Evolutionary conservation across 106 monocot species (phyloP), one percentile per base, ranked within the genome.

Genomic region (Apostasia ramifera): DNA sequence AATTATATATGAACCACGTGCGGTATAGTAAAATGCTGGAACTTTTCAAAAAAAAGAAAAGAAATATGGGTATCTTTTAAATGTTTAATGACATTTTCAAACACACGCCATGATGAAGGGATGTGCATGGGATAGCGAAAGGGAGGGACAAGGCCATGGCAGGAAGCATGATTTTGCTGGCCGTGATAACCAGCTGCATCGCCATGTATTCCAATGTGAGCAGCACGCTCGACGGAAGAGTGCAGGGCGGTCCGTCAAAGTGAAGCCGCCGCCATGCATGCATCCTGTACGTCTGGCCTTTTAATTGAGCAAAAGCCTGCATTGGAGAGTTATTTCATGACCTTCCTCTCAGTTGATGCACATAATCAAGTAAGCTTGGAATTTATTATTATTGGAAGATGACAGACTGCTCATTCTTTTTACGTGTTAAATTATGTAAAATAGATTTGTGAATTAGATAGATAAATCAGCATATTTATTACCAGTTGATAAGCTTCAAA

Each of bases 121-220:
- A 94, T 72, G 68, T 87, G 38, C 86, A 90, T 66, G 85, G 87
- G 8, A 83, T 87, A 50, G 80, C 90, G 5, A 78, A 77, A 64
- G 52, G 47, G 52, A 86, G 61, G 10, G 87, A 94, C 40, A 94
- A 87, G 60, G 44, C 65, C 54, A 58, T 87, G 68, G 90, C 90
- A 15, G 79, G 67, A 8, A 69, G 72, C 40, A 94, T 94, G 94
- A 79, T 94, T 38, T 12, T 53, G 57, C 52, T 87, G 76, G 94
- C 90, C 13, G 78, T 83, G 39, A 76, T 78, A 14, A 87, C 90
- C 57, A 90, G 94, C 70, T 66, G 68, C 55, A 79, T 87, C 54
- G 87, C 90, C 48, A 85, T 94, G 60, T 67, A 73, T 39, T 76
- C 81, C 52, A 94, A 89, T 71, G 11, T 86, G 5, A 73, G 78